These are phyloP conservation scores for Cornus suecica DNA, from an alignment of 148 eudicot species.

Conservation along the genomic window DNA sequence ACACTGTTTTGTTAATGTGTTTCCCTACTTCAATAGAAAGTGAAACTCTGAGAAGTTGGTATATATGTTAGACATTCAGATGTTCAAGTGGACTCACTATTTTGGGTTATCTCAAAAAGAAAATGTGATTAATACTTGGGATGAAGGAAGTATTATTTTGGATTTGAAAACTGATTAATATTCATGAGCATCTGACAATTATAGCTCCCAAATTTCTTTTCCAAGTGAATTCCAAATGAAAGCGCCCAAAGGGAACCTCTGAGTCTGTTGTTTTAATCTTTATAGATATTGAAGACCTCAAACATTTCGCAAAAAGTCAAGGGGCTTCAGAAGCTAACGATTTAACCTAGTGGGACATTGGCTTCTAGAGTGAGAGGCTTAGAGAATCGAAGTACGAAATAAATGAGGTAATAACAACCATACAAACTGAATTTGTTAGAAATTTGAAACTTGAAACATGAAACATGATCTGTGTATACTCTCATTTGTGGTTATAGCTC, in stretches of 20 bases:
- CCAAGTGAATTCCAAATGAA: no score
- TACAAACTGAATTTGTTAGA: not conserved
- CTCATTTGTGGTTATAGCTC: not conserved
- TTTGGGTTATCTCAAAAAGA: no score
- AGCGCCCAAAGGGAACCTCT: not conserved
- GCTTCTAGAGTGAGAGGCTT: conserved; percentile 98
- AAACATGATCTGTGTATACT: not conserved
- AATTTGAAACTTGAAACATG: not conserved
- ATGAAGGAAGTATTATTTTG: not conserved
- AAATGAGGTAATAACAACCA: conserved; percentile 52
- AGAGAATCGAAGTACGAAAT: conserved; percentile 92
- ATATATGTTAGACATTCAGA: no score
- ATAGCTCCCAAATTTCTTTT: no score
- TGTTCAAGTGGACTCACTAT: no score
- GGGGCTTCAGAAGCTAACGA: conserved; percentile 80
- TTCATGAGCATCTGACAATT: no score
- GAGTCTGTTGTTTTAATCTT: conserved; percentile 7
- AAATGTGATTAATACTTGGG: no score
- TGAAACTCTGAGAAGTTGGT: no score
- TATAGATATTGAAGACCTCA: conserved; percentile 86
- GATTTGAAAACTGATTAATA: not conserved
- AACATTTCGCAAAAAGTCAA: conserved; percentile 64
- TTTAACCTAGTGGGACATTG: conserved; percentile 79
- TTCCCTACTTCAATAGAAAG: no score
- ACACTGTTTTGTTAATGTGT: no score